Conservation (phyloP, 768 basidiomycete genomes). For the Pisolithus tinctorius region DNA sequence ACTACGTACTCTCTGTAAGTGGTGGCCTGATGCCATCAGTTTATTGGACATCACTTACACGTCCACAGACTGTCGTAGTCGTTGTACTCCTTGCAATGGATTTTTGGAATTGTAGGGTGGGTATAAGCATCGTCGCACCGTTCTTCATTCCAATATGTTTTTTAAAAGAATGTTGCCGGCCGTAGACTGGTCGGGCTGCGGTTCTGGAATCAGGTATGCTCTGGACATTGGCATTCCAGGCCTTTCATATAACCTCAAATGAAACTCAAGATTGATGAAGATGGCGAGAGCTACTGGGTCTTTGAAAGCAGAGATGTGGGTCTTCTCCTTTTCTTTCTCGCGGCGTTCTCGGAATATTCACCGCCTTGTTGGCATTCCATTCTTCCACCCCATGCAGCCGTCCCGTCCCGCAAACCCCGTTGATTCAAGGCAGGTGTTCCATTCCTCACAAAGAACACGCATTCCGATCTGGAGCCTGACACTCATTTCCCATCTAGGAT, state of each 20-base stretch:
- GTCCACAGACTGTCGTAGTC: constrained; percentile 71
- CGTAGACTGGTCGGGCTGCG: constrained; percentile 89
- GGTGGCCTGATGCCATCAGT: background rate
- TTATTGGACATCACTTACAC: background rate
- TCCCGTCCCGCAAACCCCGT: constrained; percentile 83
- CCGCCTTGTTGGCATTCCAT: background rate
- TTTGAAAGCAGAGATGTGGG: constrained; percentile 95
- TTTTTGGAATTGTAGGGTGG: constrained; percentile 95
- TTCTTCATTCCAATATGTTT: constrained; percentile 2
- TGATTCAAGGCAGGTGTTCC: constrained; percentile 65
- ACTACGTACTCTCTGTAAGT: constrained; percentile 90
- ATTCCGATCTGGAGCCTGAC: constrained; percentile 6
- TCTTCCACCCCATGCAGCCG: constrained; percentile 44
- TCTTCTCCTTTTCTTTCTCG: constrained; percentile 6
- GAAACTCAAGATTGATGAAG: constrained; percentile 74
- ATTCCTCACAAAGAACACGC: constrained; percentile 3
- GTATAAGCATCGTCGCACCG: constrained; percentile 12
- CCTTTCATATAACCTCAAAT: background rate
- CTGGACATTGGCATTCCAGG: background rate
- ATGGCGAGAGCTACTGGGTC: constrained; percentile 95
- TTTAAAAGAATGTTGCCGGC: constrained; percentile 80
- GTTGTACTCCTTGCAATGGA: constrained; percentile 94
- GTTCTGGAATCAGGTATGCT: constrained; percentile 88
- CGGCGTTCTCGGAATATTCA: constrained; percentile 4
- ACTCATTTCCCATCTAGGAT: constrained; percentile 45